Conservation (phyloP, 768 basidiomycete genomes). For the Exidia glandulosa region DNA sequence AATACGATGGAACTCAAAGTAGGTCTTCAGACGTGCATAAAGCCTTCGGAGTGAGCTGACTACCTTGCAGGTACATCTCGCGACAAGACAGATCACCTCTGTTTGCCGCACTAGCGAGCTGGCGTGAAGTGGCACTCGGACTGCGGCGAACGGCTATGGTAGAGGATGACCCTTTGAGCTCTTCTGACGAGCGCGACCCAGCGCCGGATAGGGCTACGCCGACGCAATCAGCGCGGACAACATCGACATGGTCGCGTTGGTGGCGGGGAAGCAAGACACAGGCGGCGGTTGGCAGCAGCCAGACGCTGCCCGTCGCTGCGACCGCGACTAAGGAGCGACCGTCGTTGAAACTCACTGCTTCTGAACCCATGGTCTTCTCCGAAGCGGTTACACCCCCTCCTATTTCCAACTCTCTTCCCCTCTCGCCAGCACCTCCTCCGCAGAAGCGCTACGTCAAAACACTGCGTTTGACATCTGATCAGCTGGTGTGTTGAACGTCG, state of each 20-base stretch:
- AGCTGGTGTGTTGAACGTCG: constrained; percentile 49
- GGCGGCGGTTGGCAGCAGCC: constrained; percentile 10
- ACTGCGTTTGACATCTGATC: constrained; percentile 84
- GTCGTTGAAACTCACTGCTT: constrained; percentile 14
- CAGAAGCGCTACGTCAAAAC: constrained; percentile 79
- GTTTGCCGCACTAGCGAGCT: constrained; percentile 59
- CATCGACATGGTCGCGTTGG: constrained; percentile 75
- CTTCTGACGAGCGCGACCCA: constrained; percentile 13
- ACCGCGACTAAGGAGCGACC: constrained; percentile 2
- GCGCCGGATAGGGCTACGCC: constrained; percentile 29
- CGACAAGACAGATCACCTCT: constrained; percentile 63
- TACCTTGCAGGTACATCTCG: constrained; percentile 56
- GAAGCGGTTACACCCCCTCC: neutral
- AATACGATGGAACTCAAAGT: constrained; percentile 64
- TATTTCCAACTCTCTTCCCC: neutral
- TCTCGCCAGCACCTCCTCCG: neutral
- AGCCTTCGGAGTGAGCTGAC: neutral
- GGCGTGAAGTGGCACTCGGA: constrained; percentile 39
- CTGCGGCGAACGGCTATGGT: neutral
- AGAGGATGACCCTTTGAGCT: constrained; percentile 17
- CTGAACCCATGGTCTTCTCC: constrained; percentile 9
- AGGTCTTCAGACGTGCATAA: constrained; percentile 18
- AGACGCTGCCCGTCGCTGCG: constrained; percentile 3
- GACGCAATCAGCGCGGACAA: constrained; percentile 32
- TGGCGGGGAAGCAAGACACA: constrained; percentile 52